These are phyloP conservation scores for Skeletonema menzelii DNA, from an alignment of 108 stramenopile genomes.

Conservation along the genomic window DNA sequence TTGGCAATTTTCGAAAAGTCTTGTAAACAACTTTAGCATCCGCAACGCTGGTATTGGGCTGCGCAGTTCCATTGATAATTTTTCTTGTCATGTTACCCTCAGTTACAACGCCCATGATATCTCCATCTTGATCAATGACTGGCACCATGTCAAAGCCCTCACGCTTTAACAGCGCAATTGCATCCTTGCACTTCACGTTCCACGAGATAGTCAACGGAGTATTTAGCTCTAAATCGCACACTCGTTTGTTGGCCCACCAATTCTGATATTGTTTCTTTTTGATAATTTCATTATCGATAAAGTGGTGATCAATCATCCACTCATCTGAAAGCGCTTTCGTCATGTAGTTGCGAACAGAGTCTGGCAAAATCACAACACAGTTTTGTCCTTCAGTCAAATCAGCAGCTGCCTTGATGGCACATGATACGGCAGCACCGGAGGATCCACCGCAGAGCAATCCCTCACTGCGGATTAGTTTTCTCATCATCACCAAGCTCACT, in stretches of 20 bases:
- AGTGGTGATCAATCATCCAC: conserved; percentile 93
- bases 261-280: conserved; percentile 54
- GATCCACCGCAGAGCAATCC: conserved; percentile 93
- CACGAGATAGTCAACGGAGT: conserved; percentile 89
- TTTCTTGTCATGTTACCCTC: conserved; percentile 83
- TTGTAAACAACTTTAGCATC: conserved; percentile 90
- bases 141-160: conserved; percentile 97
- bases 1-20: conserved; percentile 77
- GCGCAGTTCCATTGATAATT: conserved; percentile 69
- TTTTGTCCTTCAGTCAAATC: conserved; percentile 68
- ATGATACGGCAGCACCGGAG: conserved; percentile 79
- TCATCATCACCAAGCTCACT: conserved; percentile 77
- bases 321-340: conserved; percentile 91
- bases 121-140: conserved; percentile 74
- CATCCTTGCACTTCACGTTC: conserved; percentile 84
- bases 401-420: conserved; percentile 78
- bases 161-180: conserved; percentile 77
- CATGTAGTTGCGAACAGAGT: conserved; percentile 95
- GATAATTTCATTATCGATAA: conserved; percentile 79
- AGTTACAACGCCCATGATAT: conserved; percentile 92
- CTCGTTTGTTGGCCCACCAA: conserved; percentile 78
- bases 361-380: conserved; percentile 87
- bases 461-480: conserved; percentile 88
- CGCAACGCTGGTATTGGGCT: conserved; percentile 68
- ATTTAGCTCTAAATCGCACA: conserved; percentile 79